Base-by-base conservation (phyloP, 192 early-diverging fungal genomes). In the Rhizophagus prolifer region DNA sequence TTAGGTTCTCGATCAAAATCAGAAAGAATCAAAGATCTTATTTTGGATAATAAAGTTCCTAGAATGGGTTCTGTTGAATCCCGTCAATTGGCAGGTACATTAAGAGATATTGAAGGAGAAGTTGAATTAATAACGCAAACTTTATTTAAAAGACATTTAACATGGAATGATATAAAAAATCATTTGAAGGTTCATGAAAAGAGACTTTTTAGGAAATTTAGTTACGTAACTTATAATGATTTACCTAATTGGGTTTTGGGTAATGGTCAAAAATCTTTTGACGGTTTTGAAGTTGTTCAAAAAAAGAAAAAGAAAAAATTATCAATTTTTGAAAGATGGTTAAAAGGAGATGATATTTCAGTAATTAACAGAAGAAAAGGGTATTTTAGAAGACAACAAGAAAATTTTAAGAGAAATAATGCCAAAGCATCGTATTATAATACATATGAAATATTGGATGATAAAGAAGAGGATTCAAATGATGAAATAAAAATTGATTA, bases 1-100 rank as follows among this genome's bases (percentile, higher is more conserved):
- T 47, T 90, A 8, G 88, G 89, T 10, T 41, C 78, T 21, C 79
- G 83, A 9, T 79, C 81, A 6, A 80, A 81, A 38, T 80, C 79
- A n/a, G 79, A 79, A 28, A 54, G 47, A 13, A 58, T 84, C 23
- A 76, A 77, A 3, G 21, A 64, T 7, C 36, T 2, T 84, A 75
- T 69, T 7, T 38, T 38, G 7, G 36, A 38, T 38, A 38, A 38
- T 5, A 38, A 38, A 38, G 4, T 38, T 38, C 5, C 6, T 8
- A 38, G 36, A 38, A 8, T n/a, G n/a, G n/a, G 36, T 38, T 38
- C 36, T 38, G 7, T 7, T 8, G 36, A 70, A 23, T 16, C 54
- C 65, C 6, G 47, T 77, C 9, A 13, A 1, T 44, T 44, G 12
- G 1, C 25, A 38, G 16, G 63, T 50, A 26, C 36, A 23, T 79